Base-by-base conservation (phyloP, 2,329 filamentous ascomycete species). In the Cryphonectria parasitica region DNA sequence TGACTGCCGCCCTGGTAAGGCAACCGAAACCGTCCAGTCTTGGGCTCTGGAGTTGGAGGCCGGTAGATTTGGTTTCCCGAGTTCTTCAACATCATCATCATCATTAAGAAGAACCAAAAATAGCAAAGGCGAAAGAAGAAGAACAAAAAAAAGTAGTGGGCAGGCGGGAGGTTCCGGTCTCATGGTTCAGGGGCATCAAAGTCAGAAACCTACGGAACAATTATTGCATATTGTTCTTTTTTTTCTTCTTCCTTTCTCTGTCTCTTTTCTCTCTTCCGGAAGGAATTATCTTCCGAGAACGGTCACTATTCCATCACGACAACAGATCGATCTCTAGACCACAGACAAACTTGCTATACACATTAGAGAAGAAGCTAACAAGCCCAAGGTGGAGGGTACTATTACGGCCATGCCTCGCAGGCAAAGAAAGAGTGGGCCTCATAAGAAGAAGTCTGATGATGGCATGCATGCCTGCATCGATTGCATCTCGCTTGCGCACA, bases 11-110 rank as follows among this genome's bases (percentile, higher is more conserved):
- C 64, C 62, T 62, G 71, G 71, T 68, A 72, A 72, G 69, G 45
- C 54, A 66, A 66, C 45, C 43, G 31, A 52, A 52, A 63, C 60
- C 31, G 56, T 41, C 61, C 66, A 64, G 43, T 49, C 64, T 72
- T n/a, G 31, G 64, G 63, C 52, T 65, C 64, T 64, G 70, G 70
- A 72, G 68, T 72, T 72, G 68, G 71, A 68, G 66, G 69, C 66
- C 64, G 71, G 65, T 70, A 70, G 71, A 72, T 68, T 45, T 60
- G 67, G 45, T 66, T 65, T 66, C 36, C 56, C 43, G 31, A 31
- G 41, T 56, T 72, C 60, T 54, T 36, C 31, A 11, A 3, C 31
- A 39, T 36, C 31, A 41, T 8, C 34, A 17, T 39, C 7, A 34
- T 65, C 54, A n/a, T 36, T 2, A 31, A 19, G 52, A 64, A 52